Base-by-base conservation (phyloP, 108 stramenopile genomes). In the Pelagomonas calceolata region DNA sequence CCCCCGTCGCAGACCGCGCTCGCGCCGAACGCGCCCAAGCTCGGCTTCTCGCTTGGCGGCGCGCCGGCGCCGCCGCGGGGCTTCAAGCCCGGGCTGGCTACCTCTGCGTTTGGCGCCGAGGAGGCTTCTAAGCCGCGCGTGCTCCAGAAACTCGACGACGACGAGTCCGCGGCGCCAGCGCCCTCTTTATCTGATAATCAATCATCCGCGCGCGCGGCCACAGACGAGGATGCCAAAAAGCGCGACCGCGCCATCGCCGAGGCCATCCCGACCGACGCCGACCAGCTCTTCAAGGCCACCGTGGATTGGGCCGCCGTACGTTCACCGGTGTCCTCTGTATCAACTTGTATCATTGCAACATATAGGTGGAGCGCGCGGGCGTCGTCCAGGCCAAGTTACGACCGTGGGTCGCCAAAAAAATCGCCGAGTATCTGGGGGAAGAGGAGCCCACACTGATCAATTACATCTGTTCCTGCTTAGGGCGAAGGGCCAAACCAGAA, bases 361-460 rank as follows among this genome's bases (percentile, higher is more conserved):
- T 5, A 5, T 12, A 43, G 39, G 39, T 65, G 32, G 12, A 65
- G 33, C 7, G 12, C 18, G 10, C 74, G 51, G 73, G 51, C 69
- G 69, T 79, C 34, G 74, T 79, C 21, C 43, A 36, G 36, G 18
- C 51, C 31, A 77, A 78, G 73, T 69, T 79, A 46, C 76, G 77
- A 21, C 73, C 78, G 30, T 79, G 78, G 78, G 70, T 79, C 60
- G 72, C 75, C 18, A 74, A 74, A 43, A 79, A 79, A 73, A 74
- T 79, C 39, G 68, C 70, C 4, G 78, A 79, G 73, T 77, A 74
- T 39, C 77, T 79, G 34, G 78, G 78, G 10, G 78, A 79, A 36
- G 78, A 79, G 43, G 78, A 79, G 72, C 69, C 69, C 31, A 79
- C 78, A 0, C 66, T 79, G 32, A 79, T 77, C 0, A 77, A 79